Evolutionary conservation across 192 early-diverging fungal genomes (phyloP).

Genomic region (Mortierella antarctica): DNA sequence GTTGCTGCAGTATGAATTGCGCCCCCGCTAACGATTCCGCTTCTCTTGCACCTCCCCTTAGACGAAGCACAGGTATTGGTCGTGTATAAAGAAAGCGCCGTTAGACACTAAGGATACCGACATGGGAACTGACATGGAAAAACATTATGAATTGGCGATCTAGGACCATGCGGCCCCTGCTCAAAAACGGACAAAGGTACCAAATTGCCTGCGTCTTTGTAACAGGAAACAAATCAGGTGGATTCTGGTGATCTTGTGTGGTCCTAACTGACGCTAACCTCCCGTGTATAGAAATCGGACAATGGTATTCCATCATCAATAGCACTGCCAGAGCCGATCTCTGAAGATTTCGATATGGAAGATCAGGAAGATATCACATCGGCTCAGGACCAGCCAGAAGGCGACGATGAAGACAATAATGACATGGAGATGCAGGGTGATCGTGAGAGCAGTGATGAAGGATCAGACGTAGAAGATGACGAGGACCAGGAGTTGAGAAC

Average conservation of each 20-base stretch:
- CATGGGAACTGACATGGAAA: neutral
- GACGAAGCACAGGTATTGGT: slow-evolving; percentile 31
- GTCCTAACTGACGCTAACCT: neutral
- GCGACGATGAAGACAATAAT: slow-evolving; percentile 13
- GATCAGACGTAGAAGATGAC: slow-evolving; percentile 40
- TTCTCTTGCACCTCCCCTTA: neutral
- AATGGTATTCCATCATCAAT: slow-evolving; percentile 32
- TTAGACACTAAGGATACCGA: neutral
- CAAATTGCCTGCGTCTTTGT: neutral
- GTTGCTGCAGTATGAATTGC: neutral
- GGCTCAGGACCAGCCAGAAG: neutral
- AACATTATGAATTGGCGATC: neutral
- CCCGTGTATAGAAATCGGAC: slow-evolving; percentile 12
- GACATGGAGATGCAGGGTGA: slow-evolving; percentile 37
- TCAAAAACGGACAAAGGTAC: slow-evolving; percentile 40
- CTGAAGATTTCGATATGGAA: slow-evolving; percentile 1
- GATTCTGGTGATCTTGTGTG: neutral
- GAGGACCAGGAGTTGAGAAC: slow-evolving; percentile 40
- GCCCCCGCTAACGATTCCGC: neutral
- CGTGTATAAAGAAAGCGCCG: neutral
- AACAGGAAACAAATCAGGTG: neutral
- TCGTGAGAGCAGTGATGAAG: slow-evolving; percentile 37
- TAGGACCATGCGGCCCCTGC: slow-evolving; percentile 35
- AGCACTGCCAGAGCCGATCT: slow-evolving; percentile 11
- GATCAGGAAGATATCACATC: neutral